Conservation (phyloP, 208 protist species). For the Trypanosoma cruzi region DNA sequence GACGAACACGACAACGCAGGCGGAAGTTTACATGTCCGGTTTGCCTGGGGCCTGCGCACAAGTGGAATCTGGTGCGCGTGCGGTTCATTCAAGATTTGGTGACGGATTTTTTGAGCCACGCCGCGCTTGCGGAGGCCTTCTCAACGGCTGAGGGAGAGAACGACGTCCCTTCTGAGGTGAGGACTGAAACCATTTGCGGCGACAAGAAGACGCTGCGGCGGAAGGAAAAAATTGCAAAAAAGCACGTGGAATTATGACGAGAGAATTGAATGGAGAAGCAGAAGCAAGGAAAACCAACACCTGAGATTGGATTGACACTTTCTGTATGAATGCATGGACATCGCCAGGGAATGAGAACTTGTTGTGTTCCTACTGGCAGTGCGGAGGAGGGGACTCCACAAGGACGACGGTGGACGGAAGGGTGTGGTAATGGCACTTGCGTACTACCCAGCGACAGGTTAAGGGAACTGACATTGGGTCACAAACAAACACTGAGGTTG, state of each 20-base stretch:
- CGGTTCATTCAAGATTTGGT: conserved; percentile 49
- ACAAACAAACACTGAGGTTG: too few species aligned
- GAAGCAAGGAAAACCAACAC: too few species aligned
- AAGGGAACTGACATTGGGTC: too few species aligned
- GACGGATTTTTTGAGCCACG: conserved; percentile 16
- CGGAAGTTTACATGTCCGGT: conserved; percentile 55
- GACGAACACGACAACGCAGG: conserved; percentile 6
- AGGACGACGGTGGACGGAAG: background rate
- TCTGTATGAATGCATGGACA: background rate
- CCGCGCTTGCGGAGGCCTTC: conserved; percentile 2
- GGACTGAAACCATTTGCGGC: background rate
- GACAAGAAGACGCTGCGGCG: background rate
- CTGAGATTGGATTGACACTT: background rate
- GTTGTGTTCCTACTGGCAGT: background rate
- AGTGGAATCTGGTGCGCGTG: conserved; percentile 63
- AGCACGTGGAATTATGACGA: too few species aligned
- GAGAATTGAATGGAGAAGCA: too few species aligned
- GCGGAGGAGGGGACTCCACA: background rate
- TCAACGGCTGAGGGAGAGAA: background rate
- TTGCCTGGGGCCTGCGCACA: conserved; percentile 63
- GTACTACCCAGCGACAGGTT: too few species aligned
- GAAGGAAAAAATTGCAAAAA: too few species aligned
- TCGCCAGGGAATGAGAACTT: background rate
- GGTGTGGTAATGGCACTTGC: too few species aligned
- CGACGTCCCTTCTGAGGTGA: background rate